Evolutionary conservation across 139 green algal species (phyloP), one percentile per base, ranked within the genome.

Genomic region (Klebsormidium nitens): DNA sequence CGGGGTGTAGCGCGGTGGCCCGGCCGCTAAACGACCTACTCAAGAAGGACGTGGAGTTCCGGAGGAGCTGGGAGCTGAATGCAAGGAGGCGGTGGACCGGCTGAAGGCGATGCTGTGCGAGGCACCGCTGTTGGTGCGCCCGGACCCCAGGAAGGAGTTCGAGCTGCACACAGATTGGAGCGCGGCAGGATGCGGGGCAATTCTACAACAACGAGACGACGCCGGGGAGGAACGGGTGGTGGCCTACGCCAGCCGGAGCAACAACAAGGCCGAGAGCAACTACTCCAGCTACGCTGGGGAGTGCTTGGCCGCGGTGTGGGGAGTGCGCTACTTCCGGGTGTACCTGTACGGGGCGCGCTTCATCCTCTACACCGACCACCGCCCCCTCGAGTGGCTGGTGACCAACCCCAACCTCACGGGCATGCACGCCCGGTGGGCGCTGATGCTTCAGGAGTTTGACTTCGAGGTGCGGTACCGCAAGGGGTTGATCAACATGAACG

Each of bases 301-400:
- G 47, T 36, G 44, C 8, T 34, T 71, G 19, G 44, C 29, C 11
- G 64, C 31, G 31, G 44, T 71, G 44, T 71, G 64, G 64, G 46
- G 44, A 48, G 29, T 71, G 11, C 8, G 23, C 14, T 46, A 71
- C 47, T 71, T 71, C 36, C 19, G 47, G 11, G 5, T n/a, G 11
- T 61, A 63, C 29, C 44, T 72, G 17, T 66, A 37, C 3, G 62
- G 50, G 2, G 19, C 37, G 5, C 32, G 23, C 32, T 72, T 78
- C 62, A 62, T 36, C 19, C 36, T 72, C 8, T 39, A 62, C 23
- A 78, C 71, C 2, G 71, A 78, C 50, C 71, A 78, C 35, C 42
- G 62, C 17, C 62, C 71, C 19, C 63, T 78, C 3, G 36, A 47
- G 19, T 72, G 71, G 42, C 59, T 5, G 68, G 67, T 42, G 57